Evolutionary conservation across 2,329 filamentous ascomycete genomes (phyloP).

Genomic region (Colletotrichum spaethianum): DNA sequence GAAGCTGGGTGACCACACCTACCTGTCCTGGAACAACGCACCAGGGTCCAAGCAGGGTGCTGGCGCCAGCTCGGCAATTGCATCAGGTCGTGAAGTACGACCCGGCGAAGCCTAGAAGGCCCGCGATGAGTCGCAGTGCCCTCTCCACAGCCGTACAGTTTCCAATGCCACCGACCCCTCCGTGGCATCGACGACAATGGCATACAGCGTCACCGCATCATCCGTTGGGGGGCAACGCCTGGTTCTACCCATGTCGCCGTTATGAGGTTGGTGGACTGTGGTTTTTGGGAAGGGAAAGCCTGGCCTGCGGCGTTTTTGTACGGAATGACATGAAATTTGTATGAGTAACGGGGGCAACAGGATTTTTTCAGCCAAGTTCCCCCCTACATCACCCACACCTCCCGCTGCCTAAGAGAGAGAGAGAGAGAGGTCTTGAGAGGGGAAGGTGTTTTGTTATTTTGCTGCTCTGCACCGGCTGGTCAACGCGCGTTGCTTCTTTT

Average conservation of each 20-base stretch:
- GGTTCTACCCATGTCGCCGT: constrained; percentile 15
- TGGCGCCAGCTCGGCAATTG: constrained; percentile 59
- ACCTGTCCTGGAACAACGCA: constrained; percentile 91
- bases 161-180: constrained; percentile 26
- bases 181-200: constrained; percentile 8
- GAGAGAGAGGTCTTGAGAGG: background rate
- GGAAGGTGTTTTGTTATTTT: background rate
- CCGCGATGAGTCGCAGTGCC: constrained; percentile 45
- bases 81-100: constrained; percentile 70
- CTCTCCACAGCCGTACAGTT: constrained; percentile 26
- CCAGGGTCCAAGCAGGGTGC: constrained; percentile 59
- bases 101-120: constrained; percentile 58
- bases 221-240: constrained; percentile 23
- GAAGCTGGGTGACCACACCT: constrained; percentile 98
- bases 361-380: background rate
- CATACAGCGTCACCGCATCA: constrained; percentile 30
- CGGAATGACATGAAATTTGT: constrained; percentile 38
- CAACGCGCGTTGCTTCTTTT: constrained; percentile 8
- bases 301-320: constrained; percentile 17
- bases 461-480: constrained; percentile 4
- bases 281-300: background rate
- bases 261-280: background rate
- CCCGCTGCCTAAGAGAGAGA: background rate
- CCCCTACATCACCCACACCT: constrained; percentile 1
- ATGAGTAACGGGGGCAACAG: constrained; percentile 29